Evolutionary conservation across 2,329 filamentous ascomycete genomes (phyloP), one percentile per base, ranked within the genome.

Genomic region (Trichoderma sp.): DNA sequence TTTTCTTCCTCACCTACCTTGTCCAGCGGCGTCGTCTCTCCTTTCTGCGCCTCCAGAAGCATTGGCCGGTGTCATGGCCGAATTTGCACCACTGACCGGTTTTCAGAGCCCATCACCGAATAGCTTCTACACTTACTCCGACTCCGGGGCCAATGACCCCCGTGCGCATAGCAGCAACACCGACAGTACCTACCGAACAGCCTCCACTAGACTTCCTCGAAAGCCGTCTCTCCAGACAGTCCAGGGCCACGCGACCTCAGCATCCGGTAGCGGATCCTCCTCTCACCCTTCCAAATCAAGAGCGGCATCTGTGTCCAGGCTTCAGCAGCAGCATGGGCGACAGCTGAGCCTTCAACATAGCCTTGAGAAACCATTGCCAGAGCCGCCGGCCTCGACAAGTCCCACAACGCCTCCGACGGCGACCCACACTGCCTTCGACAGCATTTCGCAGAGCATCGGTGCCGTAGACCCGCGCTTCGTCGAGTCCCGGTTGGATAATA

Each of bases 311-410:
- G 57, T 74, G n/a, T 74, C 74, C 70, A 77, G 58, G 73, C 69
- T 20, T 73, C 77, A 61, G 80, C 77, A 59, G 79, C 86, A 89
- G 80, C 86, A 89, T 88, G 87, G 81, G 71, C 83, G 85, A 74
- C 86, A 84, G 75, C 73, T 88, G 78, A 89, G 85, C 74, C 79
- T 89, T 64, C 86, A 88, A 76, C 82, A 86, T 71, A 89, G 87
- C 75, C 86, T 89, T 74, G 84, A 84, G 75, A 90, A 90, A 78
- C 87, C 88, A 63, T 78, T 89, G 26, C 88, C 87, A 43, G 83
- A 85, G 28, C 86, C 87, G 30, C 82, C 77, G n/a, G 66, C 68
- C 34, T 72, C 72, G 71, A 65, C 70, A 34, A 74, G 74, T 62
- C 75, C 75, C 63, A 72, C 74, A 76, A 69, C 78, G 74, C 73